A percentile compares a stretch with the other conserved stretches of the same genome.
Evolutionary conservation across 2,329 filamentous ascomycete species (phyloP).

Genomic region (Corynespora cassiicola): DNA sequence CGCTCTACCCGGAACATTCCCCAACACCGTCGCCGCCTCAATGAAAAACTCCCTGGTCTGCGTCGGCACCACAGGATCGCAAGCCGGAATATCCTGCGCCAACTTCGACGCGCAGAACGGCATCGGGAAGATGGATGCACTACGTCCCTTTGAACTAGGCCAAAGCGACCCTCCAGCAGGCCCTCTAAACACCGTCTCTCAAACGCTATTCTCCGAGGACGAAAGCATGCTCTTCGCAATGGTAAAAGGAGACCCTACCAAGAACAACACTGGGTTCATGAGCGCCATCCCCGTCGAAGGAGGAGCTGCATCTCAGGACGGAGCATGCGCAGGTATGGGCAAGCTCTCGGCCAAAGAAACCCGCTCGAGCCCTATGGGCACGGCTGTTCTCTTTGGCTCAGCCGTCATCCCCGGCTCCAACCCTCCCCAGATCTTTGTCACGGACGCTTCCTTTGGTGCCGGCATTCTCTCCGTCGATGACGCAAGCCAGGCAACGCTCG

Average conservation of each 20-base stretch:
- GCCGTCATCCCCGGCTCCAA: slow-evolving; percentile 53
- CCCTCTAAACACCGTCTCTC: slow-evolving; percentile 65
- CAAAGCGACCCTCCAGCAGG: slow-evolving; percentile 66
- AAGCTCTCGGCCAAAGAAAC: slow-evolving; percentile 24
- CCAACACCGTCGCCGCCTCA: slow-evolving; percentile 47
- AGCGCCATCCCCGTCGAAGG: slow-evolving; percentile 55
- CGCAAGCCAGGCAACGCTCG: slow-evolving; percentile 39
- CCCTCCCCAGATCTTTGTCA: slow-evolving; percentile 54
- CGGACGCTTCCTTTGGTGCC: slow-evolving; percentile 66
- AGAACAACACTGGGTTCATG: slow-evolving; percentile 65
- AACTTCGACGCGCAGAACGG: slow-evolving; percentile 32
- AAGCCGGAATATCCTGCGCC: slow-evolving; percentile 47
- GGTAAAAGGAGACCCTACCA: slow-evolving; percentile 65
- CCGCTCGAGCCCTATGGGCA: slow-evolving; percentile 59
- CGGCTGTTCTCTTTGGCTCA: slow-evolving; percentile 64
- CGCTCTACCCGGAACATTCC: slow-evolving; percentile 46
- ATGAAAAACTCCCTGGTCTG: slow-evolving; percentile 44
- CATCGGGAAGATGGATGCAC: slow-evolving; percentile 39
- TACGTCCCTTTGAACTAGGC: slow-evolving; percentile 54
- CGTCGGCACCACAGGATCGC: slow-evolving; percentile 44
- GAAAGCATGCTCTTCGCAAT: slow-evolving; percentile 60
- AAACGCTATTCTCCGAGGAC: slow-evolving; percentile 65
- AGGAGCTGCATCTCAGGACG: background rate
- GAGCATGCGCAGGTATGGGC: background rate
- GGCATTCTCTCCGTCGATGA: slow-evolving; percentile 55